Evolutionary conservation across 129 eudicot genomes (phyloP), one percentile per base, ranked within the genome.

Genomic region (Ambrosia trifida): DNA sequence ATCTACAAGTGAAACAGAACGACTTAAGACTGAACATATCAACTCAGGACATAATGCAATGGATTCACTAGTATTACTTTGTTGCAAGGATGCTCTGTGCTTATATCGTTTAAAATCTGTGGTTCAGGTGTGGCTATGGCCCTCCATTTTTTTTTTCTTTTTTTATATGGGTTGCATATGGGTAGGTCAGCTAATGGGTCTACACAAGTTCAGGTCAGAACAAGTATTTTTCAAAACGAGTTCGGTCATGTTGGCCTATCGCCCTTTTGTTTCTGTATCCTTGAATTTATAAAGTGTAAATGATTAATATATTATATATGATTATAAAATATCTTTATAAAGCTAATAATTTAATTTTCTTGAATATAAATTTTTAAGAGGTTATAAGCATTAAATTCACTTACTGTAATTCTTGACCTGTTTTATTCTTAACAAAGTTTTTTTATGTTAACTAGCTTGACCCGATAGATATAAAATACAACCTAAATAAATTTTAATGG

Each of bases 21-120:
- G 72, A 36, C 45, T 45, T 32, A 79, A 81, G 66, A 58, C 60
- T 17, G 78, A 64, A 43, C 57, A 59, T 77, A 69, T 20, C 46
- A 64, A 50, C 60, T 75, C 77, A 10, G 73, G 64, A 69, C 71
- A 6, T 7, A 74, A 73, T 78, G 76, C 72, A 66, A 64, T 52
- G 70, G 88, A 78, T 49, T 82, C 87, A 33, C 72, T 79, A 65
- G 33, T 93, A 70, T 72, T 93, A 80, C 85, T 89, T 68, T 93
- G 92, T 74, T 85, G 90, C 72, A 81, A 85, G 74, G 91, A 89
- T 69, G 74, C 59, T 32, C 20, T 93, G 14, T 78, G 80, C 5
- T 73, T 89, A 60, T 89, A 87, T 75, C 73, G 74, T 72, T 68
- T 82, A 3, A 87, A 82, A 79, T 83, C 89, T 65, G 85, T 87